These are phyloP conservation scores for Globisporangium carolinianum DNA, from an alignment of 352 stramenopile genomes.

Conservation along the genomic window DNA sequence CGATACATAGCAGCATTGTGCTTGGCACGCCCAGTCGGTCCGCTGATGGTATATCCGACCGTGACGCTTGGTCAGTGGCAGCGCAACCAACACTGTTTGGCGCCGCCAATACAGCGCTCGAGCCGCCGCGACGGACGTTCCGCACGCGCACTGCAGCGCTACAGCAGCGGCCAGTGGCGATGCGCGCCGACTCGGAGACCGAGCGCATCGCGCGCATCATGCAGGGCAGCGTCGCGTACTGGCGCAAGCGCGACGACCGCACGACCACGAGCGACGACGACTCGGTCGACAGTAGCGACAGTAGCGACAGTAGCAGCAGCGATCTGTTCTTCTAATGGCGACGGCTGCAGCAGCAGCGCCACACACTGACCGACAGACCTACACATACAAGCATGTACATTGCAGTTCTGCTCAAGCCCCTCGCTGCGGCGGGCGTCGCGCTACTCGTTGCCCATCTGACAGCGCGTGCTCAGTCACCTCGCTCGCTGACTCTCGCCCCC, in stretches of 20 bases:
- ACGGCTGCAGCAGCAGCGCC: neutral
- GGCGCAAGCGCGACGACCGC: slow-evolving; percentile 35
- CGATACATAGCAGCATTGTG: too few species aligned
- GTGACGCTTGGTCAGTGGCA: neutral
- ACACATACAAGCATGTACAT: neutral
- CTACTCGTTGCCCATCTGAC: too few species aligned
- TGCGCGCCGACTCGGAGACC: slow-evolving; percentile 42
- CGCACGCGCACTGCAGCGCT: neutral
- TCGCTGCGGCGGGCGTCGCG: too few species aligned
- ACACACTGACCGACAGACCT: neutral
- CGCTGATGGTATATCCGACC: too few species aligned
- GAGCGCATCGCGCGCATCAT: slow-evolving; percentile 79
- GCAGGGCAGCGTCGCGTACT: slow-evolving; percentile 61
- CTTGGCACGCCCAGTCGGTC: too few species aligned
- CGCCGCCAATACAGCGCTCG: neutral
- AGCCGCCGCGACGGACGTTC: neutral
- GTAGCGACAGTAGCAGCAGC: slow-evolving; percentile 9
- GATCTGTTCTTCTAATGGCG: slow-evolving; percentile 19
- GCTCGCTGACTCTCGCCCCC: too few species aligned
- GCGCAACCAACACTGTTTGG: slow-evolving; percentile 1
- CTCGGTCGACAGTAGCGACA: slow-evolving; percentile 16
- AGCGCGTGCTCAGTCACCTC: too few species aligned
- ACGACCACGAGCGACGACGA: slow-evolving; percentile 22
- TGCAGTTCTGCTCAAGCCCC: too few species aligned
- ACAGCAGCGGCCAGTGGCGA: neutral